phyloP scores from a whole-genome alignment of 169 alveolate genomes.

The Perkinsus marinus region DNA sequence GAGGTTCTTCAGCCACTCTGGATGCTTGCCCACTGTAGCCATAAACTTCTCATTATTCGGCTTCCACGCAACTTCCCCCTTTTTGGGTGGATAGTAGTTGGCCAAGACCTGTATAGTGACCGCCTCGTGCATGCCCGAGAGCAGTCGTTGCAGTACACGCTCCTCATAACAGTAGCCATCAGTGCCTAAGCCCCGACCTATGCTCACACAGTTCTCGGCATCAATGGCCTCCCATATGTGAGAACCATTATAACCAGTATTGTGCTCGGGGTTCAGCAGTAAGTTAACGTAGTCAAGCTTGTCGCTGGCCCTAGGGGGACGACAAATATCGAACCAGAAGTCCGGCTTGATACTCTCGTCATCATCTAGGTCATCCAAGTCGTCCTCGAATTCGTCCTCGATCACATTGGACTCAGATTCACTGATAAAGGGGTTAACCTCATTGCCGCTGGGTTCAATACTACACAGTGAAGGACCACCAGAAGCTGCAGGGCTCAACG shows the following conservation, averaged over 20 bases:
- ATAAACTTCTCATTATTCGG: neutral
- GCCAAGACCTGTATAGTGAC: neutral
- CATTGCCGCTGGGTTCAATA: neutral
- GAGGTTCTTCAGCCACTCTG: constrained; percentile 3
- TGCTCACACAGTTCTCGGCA: constrained; percentile 1
- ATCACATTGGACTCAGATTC: neutral
- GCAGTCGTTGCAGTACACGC: constrained; percentile 2
- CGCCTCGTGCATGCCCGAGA: constrained; percentile 1
- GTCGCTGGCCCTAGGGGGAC: neutral
- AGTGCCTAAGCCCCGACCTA: neutral
- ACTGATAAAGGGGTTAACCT: neutral
- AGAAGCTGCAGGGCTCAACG: neutral
- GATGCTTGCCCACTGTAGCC: constrained; percentile 1
- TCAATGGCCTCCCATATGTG: constrained; percentile 11
- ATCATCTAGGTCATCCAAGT: neutral
- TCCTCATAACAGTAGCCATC: constrained; percentile 4
- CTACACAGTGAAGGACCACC: neutral
- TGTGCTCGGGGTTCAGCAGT: neutral
- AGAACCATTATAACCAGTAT: constrained; percentile 3
- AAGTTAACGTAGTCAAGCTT: neutral
- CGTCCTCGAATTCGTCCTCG: neutral
- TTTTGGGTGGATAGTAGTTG: constrained; percentile 2
- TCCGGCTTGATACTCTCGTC: neutral
- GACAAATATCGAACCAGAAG: constrained; percentile 5
- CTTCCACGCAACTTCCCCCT: neutral